Evolutionary conservation across 2,329 filamentous ascomycete species (phyloP).

Genomic region (Orbilia ellipsospora): DNA sequence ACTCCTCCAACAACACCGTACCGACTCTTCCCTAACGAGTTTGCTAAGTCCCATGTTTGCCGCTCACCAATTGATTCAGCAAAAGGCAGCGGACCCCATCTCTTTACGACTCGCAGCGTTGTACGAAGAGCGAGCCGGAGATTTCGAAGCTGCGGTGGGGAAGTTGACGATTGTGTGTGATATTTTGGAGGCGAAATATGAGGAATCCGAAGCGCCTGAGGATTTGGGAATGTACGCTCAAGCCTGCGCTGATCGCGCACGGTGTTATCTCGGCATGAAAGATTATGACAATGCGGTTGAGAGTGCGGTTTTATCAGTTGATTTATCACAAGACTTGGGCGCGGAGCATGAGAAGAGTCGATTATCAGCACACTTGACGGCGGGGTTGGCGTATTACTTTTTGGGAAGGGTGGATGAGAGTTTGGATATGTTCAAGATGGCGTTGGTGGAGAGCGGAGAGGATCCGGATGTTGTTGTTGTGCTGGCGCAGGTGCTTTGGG

Average conservation of each 20-base stretch:
- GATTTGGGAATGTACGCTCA: slow-evolving; percentile 81
- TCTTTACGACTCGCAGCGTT: slow-evolving; percentile 82
- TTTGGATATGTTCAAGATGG: slow-evolving; percentile 81
- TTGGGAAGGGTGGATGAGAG: slow-evolving; percentile 73
- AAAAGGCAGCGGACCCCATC: slow-evolving; percentile 76
- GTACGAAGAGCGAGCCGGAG: slow-evolving; percentile 81
- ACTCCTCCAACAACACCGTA: slow-evolving; percentile 69
- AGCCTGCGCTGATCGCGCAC: slow-evolving; percentile 85
- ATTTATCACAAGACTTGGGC: slow-evolving; percentile 75
- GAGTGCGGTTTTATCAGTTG: slow-evolving; percentile 81
- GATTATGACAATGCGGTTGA: slow-evolving; percentile 77
- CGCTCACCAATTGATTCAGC: slow-evolving; percentile 79
- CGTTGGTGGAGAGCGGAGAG: slow-evolving; percentile 78
- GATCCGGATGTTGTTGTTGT: slow-evolving; percentile 88
- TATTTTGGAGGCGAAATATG: slow-evolving; percentile 81
- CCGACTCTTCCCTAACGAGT: slow-evolving; percentile 67
- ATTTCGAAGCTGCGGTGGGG: slow-evolving; percentile 72
- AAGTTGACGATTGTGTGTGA: slow-evolving; percentile 75
- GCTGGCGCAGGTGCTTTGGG: slow-evolving; percentile 92
- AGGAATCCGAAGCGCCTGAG: slow-evolving; percentile 79
- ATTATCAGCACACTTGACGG: slow-evolving; percentile 85
- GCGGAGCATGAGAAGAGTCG: slow-evolving; percentile 75
- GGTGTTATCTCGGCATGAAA: slow-evolving; percentile 78
- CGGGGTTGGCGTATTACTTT: slow-evolving; percentile 85
- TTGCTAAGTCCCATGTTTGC: slow-evolving; percentile 90